phyloP scores from a whole-genome alignment of 1,284 basidiomycete genomes.

The Irpex sp. region DNA sequence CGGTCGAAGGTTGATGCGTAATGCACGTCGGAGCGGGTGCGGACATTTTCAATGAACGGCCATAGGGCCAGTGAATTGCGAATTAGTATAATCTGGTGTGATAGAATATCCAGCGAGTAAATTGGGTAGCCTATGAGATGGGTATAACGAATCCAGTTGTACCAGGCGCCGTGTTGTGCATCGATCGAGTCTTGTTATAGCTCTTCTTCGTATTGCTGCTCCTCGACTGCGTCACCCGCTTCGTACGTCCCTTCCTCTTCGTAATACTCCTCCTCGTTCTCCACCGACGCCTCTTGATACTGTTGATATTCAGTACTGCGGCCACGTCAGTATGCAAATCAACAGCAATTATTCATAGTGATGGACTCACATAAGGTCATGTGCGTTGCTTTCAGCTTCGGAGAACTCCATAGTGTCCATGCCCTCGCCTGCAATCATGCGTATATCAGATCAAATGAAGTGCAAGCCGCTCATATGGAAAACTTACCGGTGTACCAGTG shows the following conservation, averaged over 20 bases:
- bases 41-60: background rate
- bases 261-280: slow-evolving; percentile 33
- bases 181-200: slow-evolving; percentile 4
- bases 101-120: slow-evolving; percentile 2
- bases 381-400: slow-evolving; percentile 81
- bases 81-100: background rate
- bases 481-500: slow-evolving; percentile 80
- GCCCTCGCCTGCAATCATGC: slow-evolving; percentile 48
- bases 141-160: slow-evolving; percentile 4
- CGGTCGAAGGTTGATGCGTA: no score
- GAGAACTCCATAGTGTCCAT: slow-evolving; percentile 94
- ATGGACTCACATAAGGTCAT: slow-evolving; percentile 72
- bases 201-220: slow-evolving; percentile 21
- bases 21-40: background rate
- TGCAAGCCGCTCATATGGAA: background rate
- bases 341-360: background rate
- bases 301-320: slow-evolving; percentile 71
- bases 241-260: slow-evolving; percentile 13
- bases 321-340: background rate
- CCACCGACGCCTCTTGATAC: slow-evolving; percentile 63
- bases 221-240: slow-evolving; percentile 24
- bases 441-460: background rate
- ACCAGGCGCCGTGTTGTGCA: background rate
- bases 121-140: background rate
- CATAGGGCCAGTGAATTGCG: background rate